Conservation (phyloP, 345 rosid species). For the Euphorbia pulcherrima region DNA sequence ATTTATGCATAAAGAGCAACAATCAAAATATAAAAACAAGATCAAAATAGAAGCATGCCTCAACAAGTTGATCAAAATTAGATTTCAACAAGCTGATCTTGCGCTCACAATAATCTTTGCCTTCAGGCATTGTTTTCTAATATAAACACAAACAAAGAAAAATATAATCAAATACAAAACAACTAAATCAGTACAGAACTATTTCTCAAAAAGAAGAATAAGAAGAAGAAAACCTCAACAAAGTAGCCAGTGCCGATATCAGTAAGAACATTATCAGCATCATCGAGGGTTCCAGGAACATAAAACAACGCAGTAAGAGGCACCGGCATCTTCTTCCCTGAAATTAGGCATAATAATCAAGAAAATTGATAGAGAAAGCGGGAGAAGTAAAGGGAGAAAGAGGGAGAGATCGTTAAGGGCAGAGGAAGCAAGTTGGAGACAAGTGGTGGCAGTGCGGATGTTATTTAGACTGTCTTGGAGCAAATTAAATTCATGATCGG, state of each 20-base stretch:
- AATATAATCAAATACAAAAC: neutral
- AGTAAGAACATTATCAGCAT: conserved; percentile 70
- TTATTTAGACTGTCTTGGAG: conserved; percentile 93
- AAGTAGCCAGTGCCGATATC: conserved; percentile 98
- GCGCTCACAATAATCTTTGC: conserved; percentile 89
- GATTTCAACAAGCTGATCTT: conserved; percentile 89
- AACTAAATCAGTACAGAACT: neutral
- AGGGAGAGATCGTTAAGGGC: conserved; percentile 84
- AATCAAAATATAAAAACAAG: neutral
- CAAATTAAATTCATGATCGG: conserved; percentile 84
- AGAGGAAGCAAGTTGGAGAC: no score
- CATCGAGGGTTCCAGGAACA: conserved; percentile 83
- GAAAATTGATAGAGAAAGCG: neutral
- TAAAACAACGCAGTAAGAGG: conserved; percentile 95
- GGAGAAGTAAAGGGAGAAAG: no score
- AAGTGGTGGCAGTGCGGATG: conserved; percentile 85
- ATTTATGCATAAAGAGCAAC: neutral
- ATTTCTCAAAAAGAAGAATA: neutral
- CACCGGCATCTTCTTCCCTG: conserved; percentile 77
- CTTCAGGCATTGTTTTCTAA: conserved; percentile 93
- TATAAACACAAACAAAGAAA: conserved; percentile 14
- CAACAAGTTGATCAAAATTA: conserved; percentile 88
- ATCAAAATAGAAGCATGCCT: conserved; percentile 41
- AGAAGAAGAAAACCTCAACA: conserved; percentile 62
- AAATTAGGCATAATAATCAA: neutral